Evolutionary conservation across 2,329 filamentous ascomycete genomes (phyloP).

Genomic region (Botrytis tulipae): DNA sequence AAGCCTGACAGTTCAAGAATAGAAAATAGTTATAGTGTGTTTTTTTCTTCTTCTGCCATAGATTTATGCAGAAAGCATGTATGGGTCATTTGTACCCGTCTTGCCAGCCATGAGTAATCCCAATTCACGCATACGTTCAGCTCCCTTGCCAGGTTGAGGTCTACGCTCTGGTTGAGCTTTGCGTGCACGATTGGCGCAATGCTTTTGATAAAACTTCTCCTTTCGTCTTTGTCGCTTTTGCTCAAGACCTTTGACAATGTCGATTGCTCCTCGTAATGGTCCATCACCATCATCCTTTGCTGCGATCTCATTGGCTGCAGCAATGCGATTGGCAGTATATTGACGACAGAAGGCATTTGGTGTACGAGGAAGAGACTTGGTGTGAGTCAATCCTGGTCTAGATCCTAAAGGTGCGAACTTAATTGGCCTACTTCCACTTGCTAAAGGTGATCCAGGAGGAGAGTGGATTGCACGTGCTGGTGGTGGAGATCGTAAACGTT

Average conservation of each 20-base stretch:
- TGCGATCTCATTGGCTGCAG: constrained; percentile 42
- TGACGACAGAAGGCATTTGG: constrained; percentile 65
- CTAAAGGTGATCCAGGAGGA: constrained; percentile 46
- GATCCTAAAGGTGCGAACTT: constrained; percentile 49
- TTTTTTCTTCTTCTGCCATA: not conserved
- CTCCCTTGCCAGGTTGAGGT: constrained; percentile 79
- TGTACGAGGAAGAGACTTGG: constrained; percentile 82
- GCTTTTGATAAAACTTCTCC: constrained; percentile 88
- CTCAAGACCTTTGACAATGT: constrained; percentile 95
- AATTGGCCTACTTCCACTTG: constrained; percentile 42
- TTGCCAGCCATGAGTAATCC: constrained; percentile 86
- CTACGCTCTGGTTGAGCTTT: constrained; percentile 62
- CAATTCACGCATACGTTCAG: constrained; percentile 89
- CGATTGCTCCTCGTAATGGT: constrained; percentile 88
- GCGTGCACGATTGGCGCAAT: constrained; percentile 69
- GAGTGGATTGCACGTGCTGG: constrained; percentile 52
- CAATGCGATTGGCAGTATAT: constrained; percentile 45
- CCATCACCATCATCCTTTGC: constrained; percentile 46
- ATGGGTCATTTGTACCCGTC: constrained; percentile 60
- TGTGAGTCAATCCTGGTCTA: constrained; percentile 69
- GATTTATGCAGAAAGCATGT: constrained; percentile 68
- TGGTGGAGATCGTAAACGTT: constrained; percentile 67
- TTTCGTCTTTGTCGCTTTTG: constrained; percentile 88
- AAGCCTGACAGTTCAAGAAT: constrained; percentile 18
- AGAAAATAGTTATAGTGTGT: not conserved